A percentile compares a stretch with the other conserved stretches of the same genome.
phyloP scores from a whole-genome alignment of 371 early-diverging fungal species.

The Circinella umbellata region DNA sequence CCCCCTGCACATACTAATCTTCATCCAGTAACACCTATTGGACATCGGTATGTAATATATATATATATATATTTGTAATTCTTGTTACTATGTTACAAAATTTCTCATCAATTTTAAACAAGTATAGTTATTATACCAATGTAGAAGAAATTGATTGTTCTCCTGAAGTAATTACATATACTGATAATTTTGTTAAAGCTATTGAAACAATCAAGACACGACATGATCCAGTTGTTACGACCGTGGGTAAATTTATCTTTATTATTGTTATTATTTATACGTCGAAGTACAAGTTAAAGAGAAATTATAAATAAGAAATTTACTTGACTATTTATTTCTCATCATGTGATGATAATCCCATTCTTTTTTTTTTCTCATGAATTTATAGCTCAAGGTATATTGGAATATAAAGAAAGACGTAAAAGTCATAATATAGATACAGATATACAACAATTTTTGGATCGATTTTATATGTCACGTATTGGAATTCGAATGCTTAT shows the following conservation, averaged over 20 bases:
- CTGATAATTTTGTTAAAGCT: slow-evolving; percentile 78
- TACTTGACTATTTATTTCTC: no score
- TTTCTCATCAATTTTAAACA: neutral
- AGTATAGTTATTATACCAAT: slow-evolving; percentile 63
- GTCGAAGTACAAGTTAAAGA: no score
- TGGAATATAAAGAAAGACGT: slow-evolving; percentile 85
- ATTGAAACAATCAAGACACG: slow-evolving; percentile 91
- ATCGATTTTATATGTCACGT: slow-evolving; percentile 97
- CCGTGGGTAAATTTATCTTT: slow-evolving; percentile 62
- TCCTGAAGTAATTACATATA: slow-evolving; percentile 79
- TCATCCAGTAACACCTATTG: slow-evolving; percentile 34
- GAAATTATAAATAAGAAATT: no score
- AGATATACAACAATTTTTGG: slow-evolving; percentile 90
- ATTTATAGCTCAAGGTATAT: slow-evolving; percentile 84
- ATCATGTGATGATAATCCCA: neutral
- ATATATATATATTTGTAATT: no score
- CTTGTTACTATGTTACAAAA: neutral
- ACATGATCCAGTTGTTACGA: slow-evolving; percentile 94
- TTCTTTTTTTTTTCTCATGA: neutral
- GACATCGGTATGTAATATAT: slow-evolving; percentile 43
- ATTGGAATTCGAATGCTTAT: slow-evolving; percentile 98
- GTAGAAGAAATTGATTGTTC: slow-evolving; percentile 67
- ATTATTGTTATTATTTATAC: neutral
- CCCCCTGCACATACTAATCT: slow-evolving; percentile 15
- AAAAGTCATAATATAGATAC: slow-evolving; percentile 69